phyloP scores from a whole-genome alignment of 2,329 filamentous ascomycete genomes.

The Hypoxylon sp. region DNA sequence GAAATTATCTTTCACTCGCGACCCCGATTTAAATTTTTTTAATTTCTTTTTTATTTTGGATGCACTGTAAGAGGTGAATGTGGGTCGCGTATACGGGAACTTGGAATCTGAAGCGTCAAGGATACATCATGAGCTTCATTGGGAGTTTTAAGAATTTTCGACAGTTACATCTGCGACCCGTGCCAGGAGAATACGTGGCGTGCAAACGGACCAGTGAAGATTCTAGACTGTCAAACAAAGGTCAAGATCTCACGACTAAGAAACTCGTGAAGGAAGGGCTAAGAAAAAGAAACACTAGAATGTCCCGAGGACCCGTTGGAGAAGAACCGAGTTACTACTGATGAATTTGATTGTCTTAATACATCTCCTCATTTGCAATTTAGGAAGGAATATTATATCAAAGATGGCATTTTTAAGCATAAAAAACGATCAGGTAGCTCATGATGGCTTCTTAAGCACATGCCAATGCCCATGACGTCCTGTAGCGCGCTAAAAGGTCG shows the following conservation, averaged over 20 bases:
- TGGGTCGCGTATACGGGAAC: conserved; percentile 36
- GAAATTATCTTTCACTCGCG: conserved; percentile 25
- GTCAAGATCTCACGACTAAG: conserved; percentile 14
- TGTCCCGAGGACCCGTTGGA: not conserved
- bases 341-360: conserved; percentile 7
- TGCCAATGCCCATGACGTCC: conserved; percentile 38
- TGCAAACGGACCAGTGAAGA: conserved; percentile 27
- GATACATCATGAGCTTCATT: conserved; percentile 37
- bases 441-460: conserved; percentile 29
- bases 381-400: conserved; percentile 20
- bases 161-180: conserved; percentile 34
- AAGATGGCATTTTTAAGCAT: conserved; percentile 25
- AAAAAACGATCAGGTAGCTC: conserved; percentile 15
- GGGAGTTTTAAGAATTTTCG: conserved; percentile 20
- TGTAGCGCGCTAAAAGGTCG: conserved; percentile 20
- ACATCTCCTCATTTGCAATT: conserved; percentile 4
- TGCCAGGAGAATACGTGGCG: conserved; percentile 39
- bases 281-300: conserved; percentile 9
- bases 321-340: not conserved
- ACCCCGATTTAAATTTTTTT: conserved; percentile 37
- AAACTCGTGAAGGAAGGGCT: not conserved
- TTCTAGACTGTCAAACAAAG: conserved; percentile 28
- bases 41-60: conserved; percentile 9
- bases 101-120: conserved; percentile 26
- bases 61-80: conserved; percentile 30